Percentiles rank a stretch among this genome's conserved stretches.
These are phyloP conservation scores for Xylaria sp. DNA, from an alignment of 2,329 filamentous ascomycete species.

Conservation along the genomic window DNA sequence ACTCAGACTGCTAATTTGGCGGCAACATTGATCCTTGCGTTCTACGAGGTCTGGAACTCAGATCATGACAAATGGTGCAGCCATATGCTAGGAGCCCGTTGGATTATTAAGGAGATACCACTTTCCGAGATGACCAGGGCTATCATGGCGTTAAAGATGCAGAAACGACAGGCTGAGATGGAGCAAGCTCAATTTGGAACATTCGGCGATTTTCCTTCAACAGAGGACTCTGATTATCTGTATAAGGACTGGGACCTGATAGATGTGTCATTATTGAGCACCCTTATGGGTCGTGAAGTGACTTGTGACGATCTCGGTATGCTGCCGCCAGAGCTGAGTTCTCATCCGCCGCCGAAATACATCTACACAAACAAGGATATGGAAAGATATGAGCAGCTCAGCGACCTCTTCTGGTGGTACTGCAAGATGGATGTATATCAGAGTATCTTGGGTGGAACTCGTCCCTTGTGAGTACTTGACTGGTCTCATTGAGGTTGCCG, in stretches of 20 bases:
- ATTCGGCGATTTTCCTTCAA: slow-evolving; percentile 40
- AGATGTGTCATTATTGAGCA: slow-evolving; percentile 55
- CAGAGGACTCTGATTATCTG: slow-evolving; percentile 44
- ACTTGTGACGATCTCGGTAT: slow-evolving; percentile 66
- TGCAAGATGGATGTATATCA: slow-evolving; percentile 94
- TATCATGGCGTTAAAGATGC: slow-evolving; percentile 71
- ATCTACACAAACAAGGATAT: slow-evolving; percentile 70
- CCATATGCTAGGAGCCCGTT: slow-evolving; percentile 85
- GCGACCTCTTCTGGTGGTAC: slow-evolving; percentile 96
- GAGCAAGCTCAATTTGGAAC: slow-evolving; percentile 43
- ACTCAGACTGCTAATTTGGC: slow-evolving; percentile 86
- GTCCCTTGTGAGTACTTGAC: slow-evolving; percentile 75
- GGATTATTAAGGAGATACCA: slow-evolving; percentile 85
- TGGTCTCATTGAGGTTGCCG: slow-evolving; percentile 12
- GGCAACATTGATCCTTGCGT: slow-evolving; percentile 85
- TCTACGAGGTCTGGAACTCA: slow-evolving; percentile 93
- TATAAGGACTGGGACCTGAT: slow-evolving; percentile 51
- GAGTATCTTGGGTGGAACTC: slow-evolving; percentile 86
- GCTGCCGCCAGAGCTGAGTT: slow-evolving; percentile 45
- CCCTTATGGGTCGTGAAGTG: slow-evolving; percentile 62
- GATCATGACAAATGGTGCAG: slow-evolving; percentile 97
- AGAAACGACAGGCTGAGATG: slow-evolving; percentile 46
- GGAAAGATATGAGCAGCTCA: slow-evolving; percentile 80
- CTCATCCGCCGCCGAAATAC: slow-evolving; percentile 48
- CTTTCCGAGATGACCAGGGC: slow-evolving; percentile 77